Base-by-base conservation (phyloP, 495 filamentous ascomycete species). In the Delitschia confertaspora region DNA sequence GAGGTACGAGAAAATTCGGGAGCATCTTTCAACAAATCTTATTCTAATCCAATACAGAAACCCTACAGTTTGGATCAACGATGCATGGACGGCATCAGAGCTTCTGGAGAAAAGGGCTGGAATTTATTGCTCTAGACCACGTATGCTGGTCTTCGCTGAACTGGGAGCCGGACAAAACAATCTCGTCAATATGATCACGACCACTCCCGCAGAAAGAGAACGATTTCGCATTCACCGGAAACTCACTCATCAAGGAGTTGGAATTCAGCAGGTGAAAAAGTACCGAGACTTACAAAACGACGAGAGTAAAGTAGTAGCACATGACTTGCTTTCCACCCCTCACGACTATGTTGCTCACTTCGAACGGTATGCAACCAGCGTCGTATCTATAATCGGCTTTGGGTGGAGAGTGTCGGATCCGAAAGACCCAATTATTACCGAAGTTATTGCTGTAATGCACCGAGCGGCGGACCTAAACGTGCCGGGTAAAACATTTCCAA, bases 271-370 rank as follows among this genome's bases (percentile, higher is more conserved):
- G 13, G 74, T 80, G 9, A 66, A 73, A 7, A 69, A 67, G 17
- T 79, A 79, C 45, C 69, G 74, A 0, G 57, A 61, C 4, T 75
- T 79, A 38, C 77, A 81, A 41, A 77, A 79, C 54, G 72, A 78
- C 33, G 66, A 69, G 51, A 67, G 64, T 34, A 61, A 61, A 38
- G 38, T 69, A 2, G 56, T 68, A 19, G 65, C 65, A 7, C 62
- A 57, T 25, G 57, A 65, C 41, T 43, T 69, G 3, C 34, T 68
- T 20, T 41, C 21, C 3, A 51, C 56, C 14, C 66, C 66, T 3
- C 53, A 62, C 19, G 49, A 68, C 13, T 69, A 65, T 40, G 66
- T 63, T 5, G 59, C 47, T 20, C 65, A 65, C 33, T 65, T 66
- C 40, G 65, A 69, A 42, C 53, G 66, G 2, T 69, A 67, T 45